phyloP scores from a whole-genome alignment of 1,284 basidiomycete genomes.

The Pseudozyma sp. region DNA sequence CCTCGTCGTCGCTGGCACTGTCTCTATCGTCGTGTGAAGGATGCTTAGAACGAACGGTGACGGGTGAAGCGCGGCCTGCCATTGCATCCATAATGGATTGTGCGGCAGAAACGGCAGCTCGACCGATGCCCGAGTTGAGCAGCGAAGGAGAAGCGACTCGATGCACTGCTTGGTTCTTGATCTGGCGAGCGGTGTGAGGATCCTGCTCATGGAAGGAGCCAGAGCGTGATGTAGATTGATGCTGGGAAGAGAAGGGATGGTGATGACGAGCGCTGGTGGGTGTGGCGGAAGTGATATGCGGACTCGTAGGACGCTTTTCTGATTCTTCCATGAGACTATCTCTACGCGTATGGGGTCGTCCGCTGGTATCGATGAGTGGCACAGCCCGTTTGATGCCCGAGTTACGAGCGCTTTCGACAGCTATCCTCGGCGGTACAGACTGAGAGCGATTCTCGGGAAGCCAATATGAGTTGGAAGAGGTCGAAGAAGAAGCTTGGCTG shows the following conservation, averaged over 20 bases:
- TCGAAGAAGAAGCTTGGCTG: conserved; percentile 12
- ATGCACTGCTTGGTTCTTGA: conserved; percentile 19
- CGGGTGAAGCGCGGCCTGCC: conserved; percentile 53
- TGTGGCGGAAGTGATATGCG: conserved; percentile 53
- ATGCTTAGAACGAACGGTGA: conserved; percentile 19
- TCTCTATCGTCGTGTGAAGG: conserved; percentile 19
- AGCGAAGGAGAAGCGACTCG: conserved; percentile 39
- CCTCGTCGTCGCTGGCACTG: conserved; percentile 55
- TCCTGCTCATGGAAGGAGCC: conserved; percentile 35
- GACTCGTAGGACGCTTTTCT: conserved; percentile 53
- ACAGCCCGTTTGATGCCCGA: conserved; percentile 19
- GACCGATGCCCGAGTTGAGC: conserved; percentile 46
- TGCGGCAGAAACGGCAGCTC: conserved; percentile 53
- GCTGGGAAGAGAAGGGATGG: conserved; percentile 18
- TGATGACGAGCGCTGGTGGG: conserved; percentile 47
- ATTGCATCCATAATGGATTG: conserved; percentile 60
- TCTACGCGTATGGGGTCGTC: conserved; percentile 23
- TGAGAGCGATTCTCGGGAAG: conserved; percentile 28
- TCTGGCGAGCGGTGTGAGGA: conserved; percentile 13
- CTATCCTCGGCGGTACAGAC: conserved; percentile 43
- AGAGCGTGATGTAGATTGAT: conserved; percentile 20
- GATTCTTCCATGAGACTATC: conserved; percentile 39
- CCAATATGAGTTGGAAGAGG: conserved; percentile 21
- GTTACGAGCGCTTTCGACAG: conserved; percentile 18
- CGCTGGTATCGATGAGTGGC: conserved; percentile 45